Base-by-base conservation (phyloP, 2,329 filamentous ascomycete species). In the Talaromyces sp. region DNA sequence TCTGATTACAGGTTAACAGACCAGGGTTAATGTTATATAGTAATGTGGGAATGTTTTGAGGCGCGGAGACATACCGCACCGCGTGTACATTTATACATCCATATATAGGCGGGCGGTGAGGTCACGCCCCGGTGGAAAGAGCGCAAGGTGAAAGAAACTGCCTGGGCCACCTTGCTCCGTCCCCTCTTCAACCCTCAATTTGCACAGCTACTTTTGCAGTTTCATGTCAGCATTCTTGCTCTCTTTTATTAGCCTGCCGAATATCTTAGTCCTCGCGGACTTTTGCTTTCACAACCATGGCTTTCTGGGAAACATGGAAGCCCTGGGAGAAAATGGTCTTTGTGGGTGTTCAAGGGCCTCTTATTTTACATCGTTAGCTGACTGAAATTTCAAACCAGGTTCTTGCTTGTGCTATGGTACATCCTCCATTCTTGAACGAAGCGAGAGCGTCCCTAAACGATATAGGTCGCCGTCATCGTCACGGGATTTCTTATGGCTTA, bases 261-360 rank as follows among this genome's bases (percentile, higher is more conserved):
- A 19, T 47, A 47, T 25, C 22, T 47, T 5, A 47, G 44, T 47
- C 5, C 44, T 47, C 27, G 22, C 8, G 27, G 28, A 15, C 4
- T 32, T 17, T 28, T 28, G 19, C 27, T 39, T 30, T 30, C 57
- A 17, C 30, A 44, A 71, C 57, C 57, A 77, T 76, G 71, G 61
- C 57, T 44, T 91, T 92, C 75, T 91, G 90, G 75, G 70, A 80
- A 49, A 81, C 78, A 56, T 96, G 92, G 92, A 80, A 84, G 67
- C 78, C 95, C 69, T 96, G 92, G 92, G 86, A 95, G 81, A 87
- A 96, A 79, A 88, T 96, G 87, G 90, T 88, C 58, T 91, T 96
- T 79, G 92, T 96, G 80, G 81, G 90, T 60, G 27, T 11, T 19
- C 30, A 32, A 55, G 33, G 17, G 17, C 17, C 53, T 49, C n/a